Conservation (phyloP, 805 yeast genomes). For the Metschnikowia henanensis region DNA sequence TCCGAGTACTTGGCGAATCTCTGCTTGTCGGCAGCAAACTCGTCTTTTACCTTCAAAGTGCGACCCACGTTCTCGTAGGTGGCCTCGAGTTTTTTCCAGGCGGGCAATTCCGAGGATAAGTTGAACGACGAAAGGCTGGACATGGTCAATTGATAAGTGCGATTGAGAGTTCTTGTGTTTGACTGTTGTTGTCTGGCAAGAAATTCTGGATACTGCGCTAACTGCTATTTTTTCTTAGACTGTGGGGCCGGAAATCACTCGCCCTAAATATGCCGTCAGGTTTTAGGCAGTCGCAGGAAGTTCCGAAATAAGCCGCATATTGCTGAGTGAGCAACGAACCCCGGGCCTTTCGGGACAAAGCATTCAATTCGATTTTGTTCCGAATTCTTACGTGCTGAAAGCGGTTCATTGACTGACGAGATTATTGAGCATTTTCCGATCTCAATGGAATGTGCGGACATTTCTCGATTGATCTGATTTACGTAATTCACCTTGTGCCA, state of each 20-base stretch:
- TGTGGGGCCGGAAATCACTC: slow-evolving; percentile 15
- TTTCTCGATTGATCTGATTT: too few relatives aligned
- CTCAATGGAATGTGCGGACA: too few relatives aligned
- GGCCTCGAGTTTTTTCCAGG: slow-evolving; percentile 78
- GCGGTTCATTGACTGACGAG: too few relatives aligned
- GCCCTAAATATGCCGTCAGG: slow-evolving; percentile 9
- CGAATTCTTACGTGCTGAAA: neutral
- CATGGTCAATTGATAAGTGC: slow-evolving; percentile 17
- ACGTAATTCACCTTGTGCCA: too few relatives aligned
- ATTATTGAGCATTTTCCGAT: too few relatives aligned
- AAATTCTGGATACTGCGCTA: neutral
- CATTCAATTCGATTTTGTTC: neutral
- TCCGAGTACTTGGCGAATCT: slow-evolving; percentile 78
- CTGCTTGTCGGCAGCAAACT: slow-evolving; percentile 69
- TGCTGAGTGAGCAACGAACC: slow-evolving; percentile 1
- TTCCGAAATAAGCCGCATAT: slow-evolving; percentile 6
- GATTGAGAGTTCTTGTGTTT: neutral
- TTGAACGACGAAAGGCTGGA: slow-evolving; percentile 40
- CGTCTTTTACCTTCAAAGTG: slow-evolving; percentile 69
- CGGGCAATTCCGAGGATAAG: slow-evolving; percentile 70
- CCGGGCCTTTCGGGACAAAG: neutral
- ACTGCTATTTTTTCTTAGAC: neutral
- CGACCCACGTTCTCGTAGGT: slow-evolving; percentile 72
- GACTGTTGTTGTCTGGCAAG: neutral
- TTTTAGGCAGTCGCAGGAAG: slow-evolving; percentile 2